Conservation (phyloP, 2,329 filamentous ascomycete genomes). For the Scedosporium dehoogii region DNA sequence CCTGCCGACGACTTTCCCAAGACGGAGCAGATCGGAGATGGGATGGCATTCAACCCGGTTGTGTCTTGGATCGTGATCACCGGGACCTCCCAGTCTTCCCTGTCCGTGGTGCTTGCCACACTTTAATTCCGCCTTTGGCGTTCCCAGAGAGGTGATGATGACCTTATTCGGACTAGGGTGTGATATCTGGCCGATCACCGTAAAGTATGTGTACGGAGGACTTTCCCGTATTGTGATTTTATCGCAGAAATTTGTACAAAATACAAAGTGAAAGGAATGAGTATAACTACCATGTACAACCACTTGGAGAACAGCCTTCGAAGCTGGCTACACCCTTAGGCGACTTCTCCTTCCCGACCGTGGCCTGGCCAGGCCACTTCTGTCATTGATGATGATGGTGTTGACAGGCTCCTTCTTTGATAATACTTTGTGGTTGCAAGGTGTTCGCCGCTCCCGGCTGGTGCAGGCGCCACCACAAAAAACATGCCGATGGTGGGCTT, state of each 20-base stretch:
- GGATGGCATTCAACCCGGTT: background rate
- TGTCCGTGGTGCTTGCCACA: background rate
- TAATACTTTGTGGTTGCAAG: no score
- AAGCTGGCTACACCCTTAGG: no score
- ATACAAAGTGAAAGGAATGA: no score
- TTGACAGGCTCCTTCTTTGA: background rate
- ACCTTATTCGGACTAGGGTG: background rate
- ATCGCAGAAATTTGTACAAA: no score
- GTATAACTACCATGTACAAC: no score
- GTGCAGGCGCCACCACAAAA: constrained; percentile 7
- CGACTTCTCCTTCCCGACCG: no score
- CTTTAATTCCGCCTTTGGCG: background rate
- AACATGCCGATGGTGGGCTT: background rate
- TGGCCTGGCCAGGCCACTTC: background rate
- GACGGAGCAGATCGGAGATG: no score
- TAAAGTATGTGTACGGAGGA: background rate
- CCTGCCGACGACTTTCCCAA: no score
- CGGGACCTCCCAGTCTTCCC: background rate
- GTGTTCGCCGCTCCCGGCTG: constrained; percentile 2
- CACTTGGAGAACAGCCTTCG: no score
- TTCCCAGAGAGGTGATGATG: no score
- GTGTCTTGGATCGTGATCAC: background rate
- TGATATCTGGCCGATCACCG: background rate
- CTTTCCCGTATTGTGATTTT: no score
- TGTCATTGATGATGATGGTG: background rate